Evolutionary conservation across 148 eudicot species (phyloP), one percentile per base, ranked within the genome.

Genomic region (Rheum nobile): DNA sequence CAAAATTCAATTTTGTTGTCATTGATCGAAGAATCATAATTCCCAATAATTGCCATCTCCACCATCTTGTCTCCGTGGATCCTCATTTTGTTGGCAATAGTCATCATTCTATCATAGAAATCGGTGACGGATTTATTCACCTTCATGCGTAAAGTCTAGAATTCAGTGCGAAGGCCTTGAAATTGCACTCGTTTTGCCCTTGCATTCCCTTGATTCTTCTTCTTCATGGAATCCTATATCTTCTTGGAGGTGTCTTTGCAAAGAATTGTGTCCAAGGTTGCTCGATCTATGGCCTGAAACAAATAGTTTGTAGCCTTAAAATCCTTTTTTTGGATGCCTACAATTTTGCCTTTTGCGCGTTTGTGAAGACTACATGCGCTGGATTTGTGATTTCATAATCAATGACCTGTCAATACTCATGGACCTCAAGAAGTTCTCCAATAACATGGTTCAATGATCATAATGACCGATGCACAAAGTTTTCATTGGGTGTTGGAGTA

Each of bases 211-310:
- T 73, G 73, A n/a, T 75, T 73, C 21, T 83, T 80, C 47, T 50
- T 73, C 32, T 83, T 80, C 81, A 83, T 75, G 22, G 75, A 71
- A 22, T 80, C 83, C 83, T 79, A 80, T 0, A 75, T 73, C 0
- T 83, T n/a, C 70, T 78, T 80, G 8, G 82, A 73, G 19, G 77
- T 72, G 4, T 75, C 73, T 28, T 77, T 73, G 19, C 29, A n/a
- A 39, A 69, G 74, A 63, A 80, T 83, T 0, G 75, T 80, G 39
- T 80, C 75, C 65, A 78, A 71, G 41, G 65, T 76, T 22, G 81
- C 21, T 22, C 79, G 61, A 42, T 73, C 72, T 32, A 77, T 69
- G 0, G 80, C 75, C 13, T 68, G 72, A n/a, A n/a, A n/a, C n/a
- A n/a, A n/a, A n/a, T n/a, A n/a, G n/a, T n/a, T n/a, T n/a, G n/a